Conservation (phyloP, 805 yeast species). For the Candida coquimbonensis region DNA sequence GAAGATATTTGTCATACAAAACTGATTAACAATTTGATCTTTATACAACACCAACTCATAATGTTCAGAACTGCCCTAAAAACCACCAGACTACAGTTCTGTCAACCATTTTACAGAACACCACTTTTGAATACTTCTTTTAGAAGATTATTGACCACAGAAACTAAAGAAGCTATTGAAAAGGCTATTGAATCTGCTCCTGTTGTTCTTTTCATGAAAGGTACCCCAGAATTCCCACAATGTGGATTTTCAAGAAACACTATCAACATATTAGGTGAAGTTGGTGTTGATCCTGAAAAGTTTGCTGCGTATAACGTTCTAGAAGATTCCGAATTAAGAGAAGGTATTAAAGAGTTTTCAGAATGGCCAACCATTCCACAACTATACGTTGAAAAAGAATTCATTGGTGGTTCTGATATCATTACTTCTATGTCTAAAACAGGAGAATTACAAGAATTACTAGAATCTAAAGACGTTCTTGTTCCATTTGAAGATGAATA, state of each 20-base stretch:
- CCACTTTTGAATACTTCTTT: not conserved
- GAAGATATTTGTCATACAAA: not conserved
- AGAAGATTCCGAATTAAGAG: constrained; percentile 89
- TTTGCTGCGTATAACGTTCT: constrained; percentile 96
- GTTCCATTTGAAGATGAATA: constrained; percentile 53
- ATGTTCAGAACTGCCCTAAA: constrained; percentile 6
- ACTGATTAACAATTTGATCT: too few species aligned
- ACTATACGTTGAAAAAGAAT: constrained; percentile 82
- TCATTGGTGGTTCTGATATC: constrained; percentile 97
- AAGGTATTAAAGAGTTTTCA: constrained; percentile 91
- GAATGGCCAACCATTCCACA: constrained; percentile 99
- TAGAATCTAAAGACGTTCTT: constrained; percentile 72
- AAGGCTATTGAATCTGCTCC: constrained; percentile 84
- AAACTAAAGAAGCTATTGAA: constrained; percentile 77
- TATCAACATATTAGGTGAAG: constrained; percentile 86
- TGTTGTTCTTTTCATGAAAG: constrained; percentile 96
- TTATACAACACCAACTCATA: not conserved
- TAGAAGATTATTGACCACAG: constrained; percentile 57
- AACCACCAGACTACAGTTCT: constrained; percentile 2
- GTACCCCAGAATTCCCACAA: constrained; percentile 95
- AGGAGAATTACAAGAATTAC: constrained; percentile 84
- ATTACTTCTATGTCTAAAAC: constrained; percentile 81
- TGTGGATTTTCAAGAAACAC: constrained; percentile 97
- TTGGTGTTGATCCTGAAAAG: constrained; percentile 93
- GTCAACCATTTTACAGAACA: constrained; percentile 11